Evolutionary conservation across 1,284 basidiomycete species (phyloP).

Genomic region (Ceratobasidium sp.): DNA sequence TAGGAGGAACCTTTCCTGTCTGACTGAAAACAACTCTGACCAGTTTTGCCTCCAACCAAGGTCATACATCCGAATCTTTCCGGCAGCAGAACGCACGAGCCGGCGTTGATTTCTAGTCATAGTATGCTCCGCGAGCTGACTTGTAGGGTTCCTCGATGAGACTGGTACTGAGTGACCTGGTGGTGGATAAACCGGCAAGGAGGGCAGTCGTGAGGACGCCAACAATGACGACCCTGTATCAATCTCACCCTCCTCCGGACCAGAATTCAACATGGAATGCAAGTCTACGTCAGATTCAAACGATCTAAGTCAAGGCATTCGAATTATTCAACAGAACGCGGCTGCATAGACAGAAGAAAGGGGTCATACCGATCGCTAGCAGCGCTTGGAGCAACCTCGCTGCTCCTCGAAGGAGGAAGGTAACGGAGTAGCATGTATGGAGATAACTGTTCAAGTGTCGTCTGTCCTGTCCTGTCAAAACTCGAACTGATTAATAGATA

Average conservation of each 20-base stretch:
- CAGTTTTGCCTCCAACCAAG: constrained; percentile 82
- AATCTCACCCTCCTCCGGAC: not conserved
- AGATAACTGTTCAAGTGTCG: constrained; percentile 84
- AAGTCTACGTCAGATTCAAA: constrained; percentile 40
- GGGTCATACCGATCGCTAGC: constrained; percentile 16
- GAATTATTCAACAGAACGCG: constrained; percentile 52
- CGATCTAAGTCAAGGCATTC: constrained; percentile 5
- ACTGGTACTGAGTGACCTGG: constrained; percentile 40
- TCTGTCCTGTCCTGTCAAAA: constrained; percentile 80
- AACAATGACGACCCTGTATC: constrained; percentile 8
- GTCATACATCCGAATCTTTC: constrained; percentile 78
- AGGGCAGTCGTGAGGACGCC: not conserved
- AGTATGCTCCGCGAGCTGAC: constrained; percentile 74
- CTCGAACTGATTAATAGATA: not conserved
- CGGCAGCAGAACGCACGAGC: constrained; percentile 76
- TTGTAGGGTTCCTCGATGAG: constrained; percentile 33
- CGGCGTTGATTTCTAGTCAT: constrained; percentile 77
- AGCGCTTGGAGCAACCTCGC: not conserved
- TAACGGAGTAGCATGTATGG: constrained; percentile 80
- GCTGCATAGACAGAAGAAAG: constrained; percentile 44
- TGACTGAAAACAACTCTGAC: constrained; percentile 73
- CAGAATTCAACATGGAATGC: constrained; percentile 20
- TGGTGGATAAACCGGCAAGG: constrained; percentile 55
- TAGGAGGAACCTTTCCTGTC: constrained; percentile 62
- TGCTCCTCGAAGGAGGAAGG: constrained; percentile 56